Percentiles rank a stretch among this genome's conserved stretches.
Evolutionary conservation across 2,329 filamentous ascomycete species (phyloP).

Genomic region (Aspergillus luchuensis): DNA sequence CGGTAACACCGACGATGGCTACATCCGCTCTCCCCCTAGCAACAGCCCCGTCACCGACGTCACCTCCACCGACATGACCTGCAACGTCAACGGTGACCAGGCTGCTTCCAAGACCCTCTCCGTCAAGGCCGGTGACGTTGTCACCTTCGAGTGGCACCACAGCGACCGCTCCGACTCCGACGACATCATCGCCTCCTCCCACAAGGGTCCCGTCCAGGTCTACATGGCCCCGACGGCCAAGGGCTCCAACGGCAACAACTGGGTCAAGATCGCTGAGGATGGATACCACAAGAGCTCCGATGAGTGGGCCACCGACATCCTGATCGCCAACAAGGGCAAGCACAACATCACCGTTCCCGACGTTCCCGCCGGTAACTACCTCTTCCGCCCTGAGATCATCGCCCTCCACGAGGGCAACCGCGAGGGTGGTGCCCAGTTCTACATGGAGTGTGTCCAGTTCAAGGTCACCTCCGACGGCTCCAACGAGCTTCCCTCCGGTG

Average conservation of each 20-base stretch:
- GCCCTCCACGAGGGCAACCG: conserved; percentile 24
- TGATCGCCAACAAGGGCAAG: conserved; percentile 25
- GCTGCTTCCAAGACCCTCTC: conserved; percentile 21
- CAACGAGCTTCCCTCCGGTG: conserved; percentile 21
- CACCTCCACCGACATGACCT: conserved; percentile 25
- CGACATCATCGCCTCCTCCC: conserved; percentile 28
- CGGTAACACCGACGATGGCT: conserved; percentile 22
- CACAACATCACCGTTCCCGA: conserved; percentile 27
- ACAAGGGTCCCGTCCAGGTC: conserved; percentile 23
- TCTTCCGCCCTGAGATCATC: conserved; percentile 28
- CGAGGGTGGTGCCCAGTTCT: conserved; percentile 25
- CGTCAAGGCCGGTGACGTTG: conserved; percentile 24
- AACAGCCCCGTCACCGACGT: conserved; percentile 26
- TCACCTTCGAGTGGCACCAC: conserved; percentile 31
- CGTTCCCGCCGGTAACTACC: conserved; percentile 25
- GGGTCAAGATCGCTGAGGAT: conserved; percentile 28
- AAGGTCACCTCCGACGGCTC: conserved; percentile 25
- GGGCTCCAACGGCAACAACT: conserved; percentile 22
- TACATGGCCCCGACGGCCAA: conserved; percentile 26
- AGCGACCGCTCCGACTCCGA: conserved; percentile 18
- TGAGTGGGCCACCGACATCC: conserved; percentile 22
- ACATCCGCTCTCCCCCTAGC: conserved; percentile 26
- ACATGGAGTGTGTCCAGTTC: conserved; percentile 29
- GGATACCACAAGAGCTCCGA: conserved; percentile 21
- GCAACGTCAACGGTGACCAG: conserved; percentile 24